Conservation (phyloP, 1,284 basidiomycete species). For the Boletus mariae region DNA sequence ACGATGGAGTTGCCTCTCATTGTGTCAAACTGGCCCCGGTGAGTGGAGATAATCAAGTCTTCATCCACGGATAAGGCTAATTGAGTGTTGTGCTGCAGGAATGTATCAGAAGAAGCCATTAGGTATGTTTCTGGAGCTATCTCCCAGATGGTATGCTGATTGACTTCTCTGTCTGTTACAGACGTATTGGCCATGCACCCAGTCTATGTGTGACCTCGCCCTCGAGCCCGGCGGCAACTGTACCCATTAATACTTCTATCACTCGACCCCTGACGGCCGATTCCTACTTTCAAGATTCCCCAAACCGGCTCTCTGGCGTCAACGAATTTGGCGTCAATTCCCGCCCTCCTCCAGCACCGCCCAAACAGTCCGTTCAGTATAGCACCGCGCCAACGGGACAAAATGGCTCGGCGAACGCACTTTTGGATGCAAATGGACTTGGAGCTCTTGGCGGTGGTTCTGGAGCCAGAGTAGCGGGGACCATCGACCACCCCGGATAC, state of each 20-base stretch:
- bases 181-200: constrained; percentile 69
- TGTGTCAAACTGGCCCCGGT: constrained; percentile 80
- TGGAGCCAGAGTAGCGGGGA: constrained; percentile 13
- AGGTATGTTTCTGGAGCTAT: constrained; percentile 38
- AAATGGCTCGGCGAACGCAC: constrained; percentile 13
- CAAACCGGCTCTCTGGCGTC: constrained; percentile 6
- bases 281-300: constrained; percentile 12
- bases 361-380: constrained; percentile 28
- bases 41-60: constrained; percentile 18
- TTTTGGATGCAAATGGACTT: constrained; percentile 16
- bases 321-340: constrained; percentile 9
- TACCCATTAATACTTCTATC: constrained; percentile 24
- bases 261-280: constrained; percentile 24
- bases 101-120: constrained; percentile 63
- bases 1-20: constrained; percentile 72
- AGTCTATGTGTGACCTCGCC: constrained; percentile 48
- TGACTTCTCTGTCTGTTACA: constrained; percentile 20
- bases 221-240: constrained; percentile 24
- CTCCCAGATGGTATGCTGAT: background rate
- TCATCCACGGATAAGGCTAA: background rate
- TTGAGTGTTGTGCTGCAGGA: constrained; percentile 34
- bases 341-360: constrained; percentile 10
- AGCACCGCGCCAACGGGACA: constrained; percentile 29
- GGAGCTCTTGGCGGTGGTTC: constrained; percentile 33
- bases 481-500: constrained; percentile 30